Percentiles rank a stretch among this genome's conserved stretches.
phyloP scores from a whole-genome alignment of 352 stramenopile genomes.

The Vaucheria bursata region DNA sequence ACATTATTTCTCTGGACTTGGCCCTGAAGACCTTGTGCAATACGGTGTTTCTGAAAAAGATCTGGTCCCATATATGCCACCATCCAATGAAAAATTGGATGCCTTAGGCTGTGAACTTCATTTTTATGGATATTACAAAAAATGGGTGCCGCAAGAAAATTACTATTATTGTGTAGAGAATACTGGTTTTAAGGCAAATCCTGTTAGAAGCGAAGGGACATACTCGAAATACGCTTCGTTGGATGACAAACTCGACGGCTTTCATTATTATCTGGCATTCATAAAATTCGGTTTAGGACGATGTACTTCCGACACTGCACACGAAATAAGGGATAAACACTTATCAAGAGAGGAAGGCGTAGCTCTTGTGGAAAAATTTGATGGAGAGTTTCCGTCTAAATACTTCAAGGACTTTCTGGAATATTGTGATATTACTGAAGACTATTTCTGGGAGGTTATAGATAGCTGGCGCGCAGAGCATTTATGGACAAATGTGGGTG shows the following conservation, averaged over 20 bases:
- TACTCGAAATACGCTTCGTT: neutral
- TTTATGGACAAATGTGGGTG: no score
- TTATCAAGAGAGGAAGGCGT: neutral
- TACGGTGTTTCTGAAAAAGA: neutral
- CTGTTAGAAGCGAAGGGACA: neutral
- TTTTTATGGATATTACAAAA: neutral
- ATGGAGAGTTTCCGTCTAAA: neutral
- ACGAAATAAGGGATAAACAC: neutral
- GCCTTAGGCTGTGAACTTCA: neutral
- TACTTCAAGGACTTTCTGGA: neutral
- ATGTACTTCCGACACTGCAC: neutral
- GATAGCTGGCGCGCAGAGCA: no score
- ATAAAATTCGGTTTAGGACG: neutral
- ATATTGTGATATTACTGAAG: neutral
- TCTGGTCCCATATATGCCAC: neutral
- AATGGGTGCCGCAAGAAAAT: neutral
- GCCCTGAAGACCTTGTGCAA: neutral
- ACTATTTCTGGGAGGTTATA: neutral
- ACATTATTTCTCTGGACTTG: neutral
- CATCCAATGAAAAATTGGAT: neutral
- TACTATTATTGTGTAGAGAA: neutral
- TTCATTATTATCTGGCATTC: neutral
- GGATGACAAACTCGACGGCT: neutral
- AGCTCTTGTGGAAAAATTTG: neutral
- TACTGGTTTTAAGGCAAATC: neutral